Conservation (phyloP, 2,329 filamentous ascomycete species). For the Cladosporium sp. region DNA sequence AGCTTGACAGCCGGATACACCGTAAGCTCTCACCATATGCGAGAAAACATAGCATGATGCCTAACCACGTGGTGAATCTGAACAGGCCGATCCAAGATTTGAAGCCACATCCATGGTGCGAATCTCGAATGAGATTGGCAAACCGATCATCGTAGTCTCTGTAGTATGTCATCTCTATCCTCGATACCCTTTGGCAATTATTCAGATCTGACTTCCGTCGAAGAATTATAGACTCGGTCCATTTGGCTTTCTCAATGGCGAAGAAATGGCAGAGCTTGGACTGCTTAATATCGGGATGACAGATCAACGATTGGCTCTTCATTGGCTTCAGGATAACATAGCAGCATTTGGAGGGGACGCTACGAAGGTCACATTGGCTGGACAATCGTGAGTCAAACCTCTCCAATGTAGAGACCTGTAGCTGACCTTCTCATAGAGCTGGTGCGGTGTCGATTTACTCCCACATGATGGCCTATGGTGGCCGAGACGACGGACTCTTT, state of each 20-base stretch:
- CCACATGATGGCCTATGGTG: constrained; percentile 36
- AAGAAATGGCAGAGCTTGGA: constrained; percentile 33
- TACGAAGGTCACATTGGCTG: constrained; percentile 14
- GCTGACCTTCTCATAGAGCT: constrained; percentile 24
- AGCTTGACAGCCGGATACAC: background rate
- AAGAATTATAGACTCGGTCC: constrained; percentile 33
- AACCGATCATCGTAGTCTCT: constrained; percentile 21
- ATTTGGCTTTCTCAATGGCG: constrained; percentile 27
- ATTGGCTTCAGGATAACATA: constrained; percentile 45
- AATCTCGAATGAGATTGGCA: constrained; percentile 13
- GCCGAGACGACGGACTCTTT: constrained; percentile 47
- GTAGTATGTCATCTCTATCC: constrained; percentile 7
- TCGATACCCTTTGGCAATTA: constrained; percentile 18
- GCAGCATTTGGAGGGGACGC: constrained; percentile 21
- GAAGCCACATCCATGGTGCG: background rate
- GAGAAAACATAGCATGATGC: too few species aligned
- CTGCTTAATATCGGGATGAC: constrained; percentile 37
- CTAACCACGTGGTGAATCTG: too few species aligned
- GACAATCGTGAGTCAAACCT: constrained; percentile 25
- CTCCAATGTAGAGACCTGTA: too few species aligned
- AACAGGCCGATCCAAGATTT: background rate
- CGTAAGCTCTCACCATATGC: background rate
- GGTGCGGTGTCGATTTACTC: constrained; percentile 31
- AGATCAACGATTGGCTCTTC: constrained; percentile 37
- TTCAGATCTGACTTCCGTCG: constrained; percentile 9